Percentiles rank a stretch among this genome's conserved stretches.
These are phyloP conservation scores for Flaveria robusta DNA, from an alignment of 129 eudicot species.

Conservation along the genomic window DNA sequence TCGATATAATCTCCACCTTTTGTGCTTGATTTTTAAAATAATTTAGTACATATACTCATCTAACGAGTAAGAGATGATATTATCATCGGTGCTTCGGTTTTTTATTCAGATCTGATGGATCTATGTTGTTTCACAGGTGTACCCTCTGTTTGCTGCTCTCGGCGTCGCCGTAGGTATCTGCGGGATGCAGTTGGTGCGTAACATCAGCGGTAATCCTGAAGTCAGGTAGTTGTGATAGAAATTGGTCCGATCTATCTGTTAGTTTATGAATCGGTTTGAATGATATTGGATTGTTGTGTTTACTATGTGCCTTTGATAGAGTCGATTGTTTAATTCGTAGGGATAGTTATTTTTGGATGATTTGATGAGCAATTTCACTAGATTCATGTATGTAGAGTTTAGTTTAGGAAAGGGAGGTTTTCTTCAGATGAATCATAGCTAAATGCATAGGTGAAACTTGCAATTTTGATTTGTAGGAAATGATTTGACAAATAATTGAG, in stretches of 20 bases:
- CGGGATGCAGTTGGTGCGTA: conserved; percentile 82
- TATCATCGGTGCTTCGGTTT: not conserved
- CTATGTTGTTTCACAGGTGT: conserved; percentile 49
- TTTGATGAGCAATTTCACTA: not conserved
- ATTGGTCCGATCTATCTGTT: not conserved
- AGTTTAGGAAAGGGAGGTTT: not conserved
- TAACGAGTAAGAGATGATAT: conserved; percentile 14
- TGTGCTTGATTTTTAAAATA: too few relatives aligned
- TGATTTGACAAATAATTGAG: not conserved
- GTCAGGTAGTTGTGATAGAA: conserved; percentile 54
- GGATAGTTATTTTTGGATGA: not conserved
- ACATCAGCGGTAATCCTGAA: conserved; percentile 82
- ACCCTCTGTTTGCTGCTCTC: conserved; percentile 86
- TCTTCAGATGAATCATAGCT: not conserved
- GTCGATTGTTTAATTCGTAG: not conserved
- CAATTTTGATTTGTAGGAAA: not conserved
- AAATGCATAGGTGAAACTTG: not conserved
- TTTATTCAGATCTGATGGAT: conserved; percentile 34
- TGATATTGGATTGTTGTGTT: not conserved
- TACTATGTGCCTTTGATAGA: not conserved
- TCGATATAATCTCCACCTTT: not conserved
- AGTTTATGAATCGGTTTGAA: not conserved
- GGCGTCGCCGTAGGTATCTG: conserved; percentile 96
- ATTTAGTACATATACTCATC: not conserved
- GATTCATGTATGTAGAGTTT: not conserved